phyloP scores from a whole-genome alignment of 208 protist species.

The Angomonas ambiguus region DNA sequence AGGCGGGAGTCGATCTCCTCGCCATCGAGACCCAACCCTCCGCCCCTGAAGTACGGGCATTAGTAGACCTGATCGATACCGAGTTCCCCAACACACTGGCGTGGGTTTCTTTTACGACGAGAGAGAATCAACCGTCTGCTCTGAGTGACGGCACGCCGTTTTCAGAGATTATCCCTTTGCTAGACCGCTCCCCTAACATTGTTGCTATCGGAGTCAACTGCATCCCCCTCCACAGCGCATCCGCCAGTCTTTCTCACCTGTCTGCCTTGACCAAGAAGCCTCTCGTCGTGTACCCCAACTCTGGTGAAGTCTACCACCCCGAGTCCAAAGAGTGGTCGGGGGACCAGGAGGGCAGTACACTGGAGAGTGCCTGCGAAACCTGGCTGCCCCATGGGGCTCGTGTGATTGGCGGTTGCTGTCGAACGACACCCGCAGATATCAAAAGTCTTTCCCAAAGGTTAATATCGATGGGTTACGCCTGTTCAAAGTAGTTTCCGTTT shows the following conservation, averaged over 20 bases:
- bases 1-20: constrained; percentile 49
- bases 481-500: neutral
- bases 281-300: constrained; percentile 60
- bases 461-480: neutral
- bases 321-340: constrained; percentile 26
- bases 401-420: constrained; percentile 53
- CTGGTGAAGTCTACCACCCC: constrained; percentile 41
- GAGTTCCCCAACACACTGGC: constrained; percentile 32
- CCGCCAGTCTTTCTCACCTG: constrained; percentile 19
- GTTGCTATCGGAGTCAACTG: constrained; percentile 59
- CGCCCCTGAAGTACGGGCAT: constrained; percentile 30
- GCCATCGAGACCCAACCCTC: constrained; percentile 62
- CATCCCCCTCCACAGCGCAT: constrained; percentile 28
- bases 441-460: neutral
- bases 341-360: neutral
- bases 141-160: constrained; percentile 39
- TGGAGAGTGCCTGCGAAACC: constrained; percentile 8
- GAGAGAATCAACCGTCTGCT: constrained; percentile 13
- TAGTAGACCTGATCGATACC: constrained; percentile 43
- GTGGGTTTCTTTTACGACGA: constrained; percentile 53
- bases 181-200: constrained; percentile 29
- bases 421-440: constrained; percentile 18
- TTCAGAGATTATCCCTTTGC: constrained; percentile 20
- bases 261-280: constrained; percentile 35
- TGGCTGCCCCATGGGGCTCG: constrained; percentile 31